Base-by-base conservation (phyloP, 768 basidiomycete species). In the Rickenella mellea region DNA sequence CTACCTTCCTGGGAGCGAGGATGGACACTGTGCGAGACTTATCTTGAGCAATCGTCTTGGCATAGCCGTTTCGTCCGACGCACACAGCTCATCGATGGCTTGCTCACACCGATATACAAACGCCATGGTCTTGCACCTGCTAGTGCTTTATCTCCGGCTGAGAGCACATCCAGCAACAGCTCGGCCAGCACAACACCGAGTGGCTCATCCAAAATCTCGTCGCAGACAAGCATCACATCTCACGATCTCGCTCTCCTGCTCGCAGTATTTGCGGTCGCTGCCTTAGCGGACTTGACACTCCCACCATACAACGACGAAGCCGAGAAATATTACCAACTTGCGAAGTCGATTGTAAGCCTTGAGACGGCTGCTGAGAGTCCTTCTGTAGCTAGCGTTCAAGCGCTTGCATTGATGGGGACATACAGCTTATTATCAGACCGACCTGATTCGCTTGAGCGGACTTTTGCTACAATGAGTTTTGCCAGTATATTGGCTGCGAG, bases 51-150 rank as follows among this genome's bases (percentile, higher is more conserved):
- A 44, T 55, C 70, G 27, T 68, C 71, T 12, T 73, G 71, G 71
- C 69, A 71, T 65, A 68, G 70, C 47, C 62, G 61, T 39, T 66
- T 73, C 43, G 66, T 73, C 20, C 67, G 70, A 37, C 67, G 69
- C 8, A 64, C 64, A 35, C 61, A 68, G 35, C 47, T 74, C 36
- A 53, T 72, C 2, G 61, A 63, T 32, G 66, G 68, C 41, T 61
- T 74, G 29, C 68, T 74, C 31, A 68, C 71, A 5, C 51, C 56
- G n/a, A 54, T 74, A 22, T 73, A 74, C 54, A 63, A 29, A 17
- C 19, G 24, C 19, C 33, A 15, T 10, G 11, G 33, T 22, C 15
- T 17, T 22, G 75, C 69, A 44, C 64, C 66, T 53, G 71, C 70
- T 40, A 42, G 52, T 51, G 8, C 27, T 32, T 15, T 17, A 14